Conservation (phyloP, 2,329 filamentous ascomycete species). For the Colletotrichum sansevieriae region DNA sequence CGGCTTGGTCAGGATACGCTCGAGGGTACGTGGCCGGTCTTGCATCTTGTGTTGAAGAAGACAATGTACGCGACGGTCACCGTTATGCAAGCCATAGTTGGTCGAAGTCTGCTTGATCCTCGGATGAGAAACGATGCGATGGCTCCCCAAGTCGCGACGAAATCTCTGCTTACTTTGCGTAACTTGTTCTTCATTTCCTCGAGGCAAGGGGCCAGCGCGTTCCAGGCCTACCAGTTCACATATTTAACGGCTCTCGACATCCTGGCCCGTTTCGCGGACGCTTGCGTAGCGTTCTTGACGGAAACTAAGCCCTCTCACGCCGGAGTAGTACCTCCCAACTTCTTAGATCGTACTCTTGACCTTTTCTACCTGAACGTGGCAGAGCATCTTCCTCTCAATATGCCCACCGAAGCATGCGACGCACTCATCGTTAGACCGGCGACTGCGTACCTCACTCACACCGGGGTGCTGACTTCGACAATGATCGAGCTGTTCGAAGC, state of each 20-base stretch:
- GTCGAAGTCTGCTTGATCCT: conserved; percentile 69
- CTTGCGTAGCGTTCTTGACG: conserved; percentile 75
- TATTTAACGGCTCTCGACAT: conserved; percentile 87
- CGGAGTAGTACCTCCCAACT: conserved; percentile 70
- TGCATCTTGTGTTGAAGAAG: conserved; percentile 83
- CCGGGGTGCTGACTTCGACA: conserved; percentile 57
- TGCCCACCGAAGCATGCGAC: conserved; percentile 77
- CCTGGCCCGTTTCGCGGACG: conserved; percentile 76
- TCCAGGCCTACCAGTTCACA: conserved; percentile 87
- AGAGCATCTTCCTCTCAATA: conserved; percentile 82
- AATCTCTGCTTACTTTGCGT: conserved; percentile 79
- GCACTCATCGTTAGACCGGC: conserved; percentile 80
- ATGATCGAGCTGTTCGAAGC: conserved; percentile 82
- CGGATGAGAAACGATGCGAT: conserved; percentile 57
- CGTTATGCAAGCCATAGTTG: conserved; percentile 79
- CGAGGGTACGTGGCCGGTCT: conserved; percentile 74
- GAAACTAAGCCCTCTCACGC: conserved; percentile 65
- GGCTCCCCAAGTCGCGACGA: conserved; percentile 76
- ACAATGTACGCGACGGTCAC: conserved; percentile 82
- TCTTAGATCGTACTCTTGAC: conserved; percentile 78
- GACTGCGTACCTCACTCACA: conserved; percentile 75
- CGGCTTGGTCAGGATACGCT: conserved; percentile 75
- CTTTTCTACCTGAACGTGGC: conserved; percentile 90
- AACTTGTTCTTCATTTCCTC: conserved; percentile 87
- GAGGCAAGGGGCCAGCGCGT: conserved; percentile 77